Base-by-base conservation (phyloP, 495 filamentous ascomycete genomes). In the Letharia lupina region DNA sequence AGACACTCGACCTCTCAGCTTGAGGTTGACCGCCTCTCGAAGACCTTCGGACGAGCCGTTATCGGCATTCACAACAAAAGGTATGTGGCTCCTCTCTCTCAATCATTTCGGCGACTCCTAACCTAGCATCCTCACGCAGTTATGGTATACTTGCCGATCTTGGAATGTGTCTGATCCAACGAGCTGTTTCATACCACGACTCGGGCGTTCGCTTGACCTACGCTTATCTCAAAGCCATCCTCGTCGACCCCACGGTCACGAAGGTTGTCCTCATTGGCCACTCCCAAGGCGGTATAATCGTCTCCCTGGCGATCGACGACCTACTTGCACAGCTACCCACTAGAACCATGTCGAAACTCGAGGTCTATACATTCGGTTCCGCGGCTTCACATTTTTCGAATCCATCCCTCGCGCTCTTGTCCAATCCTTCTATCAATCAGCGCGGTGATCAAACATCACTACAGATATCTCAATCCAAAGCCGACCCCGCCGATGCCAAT, bases 361-460 rank as follows among this genome's bases (percentile, higher is more conserved):
- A 95, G 72, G 84, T 94, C 16, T 94, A 93, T 74, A 94, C 91
- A 0, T 96, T 95, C 70, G 91, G 89, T 12, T 87, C 84, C 64
- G 90, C 90, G 10, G 89, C 91, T 3, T 93, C 92, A 69, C 91
- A 94, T 74, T 96, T 93, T 73, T 93, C 92, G 74, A 92, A 93
- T 67, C 91, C 91, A 7, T 83, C 82, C 67, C 77, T 78, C 11
- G 0, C 66, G 62, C 31, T 23, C 41, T 33, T 18, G 65, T 63
- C 37, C 48, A 28, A 52, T 61, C 31, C 50, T 31, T 16, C 0
- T 59, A 6, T 45, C 16, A 35, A 18, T 57, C 42, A 47, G 15
- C 13, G 10, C 42, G 68, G 58, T 67, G 63, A 35, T 61, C 50
- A n/a, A 64, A 4, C 64, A 20, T 41, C 4, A 64, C 57, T 54